phyloP scores from a whole-genome alignment of 768 basidiomycete genomes.

The Lepiota brunneoincarnata region DNA sequence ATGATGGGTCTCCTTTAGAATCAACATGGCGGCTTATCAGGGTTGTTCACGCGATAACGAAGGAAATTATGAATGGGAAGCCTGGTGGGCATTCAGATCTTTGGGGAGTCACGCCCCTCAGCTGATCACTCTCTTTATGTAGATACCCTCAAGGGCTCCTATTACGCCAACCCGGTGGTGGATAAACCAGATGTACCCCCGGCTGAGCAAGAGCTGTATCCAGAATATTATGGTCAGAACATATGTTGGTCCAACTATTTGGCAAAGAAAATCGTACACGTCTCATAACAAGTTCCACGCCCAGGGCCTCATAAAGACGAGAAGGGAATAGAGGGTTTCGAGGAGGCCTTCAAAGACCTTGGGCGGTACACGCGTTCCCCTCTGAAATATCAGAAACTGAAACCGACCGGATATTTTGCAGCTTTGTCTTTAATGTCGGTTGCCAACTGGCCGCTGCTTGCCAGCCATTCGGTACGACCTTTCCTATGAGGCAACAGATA shows the following conservation, averaged over 20 bases:
- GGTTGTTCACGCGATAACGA: conserved; percentile 4
- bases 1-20: not conserved
- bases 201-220: conserved; percentile 54
- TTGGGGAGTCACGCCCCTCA: not conserved
- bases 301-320: conserved; percentile 66
- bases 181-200: conserved; percentile 63
- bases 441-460: conserved; percentile 82
- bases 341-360: conserved; percentile 84
- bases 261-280: no score
- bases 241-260: conserved; percentile 57
- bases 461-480: conserved; percentile 76
- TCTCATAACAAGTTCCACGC: not conserved
- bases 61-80: conserved; percentile 97
- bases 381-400: not conserved
- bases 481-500: not conserved
- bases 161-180: conserved; percentile 83
- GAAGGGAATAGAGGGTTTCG: conserved; percentile 68
- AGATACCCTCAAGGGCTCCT: conserved; percentile 91
- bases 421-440: conserved; percentile 82
- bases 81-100: conserved; percentile 45
- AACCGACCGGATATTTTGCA: conserved; percentile 22
- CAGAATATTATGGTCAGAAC: conserved; percentile 86
- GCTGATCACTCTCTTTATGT: not conserved
- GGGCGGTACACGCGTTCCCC: conserved; percentile 45
- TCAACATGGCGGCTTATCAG: not conserved